Evolutionary conservation across 805 yeast genomes (phyloP).

Genomic region (Ogataea methylovora): DNA sequence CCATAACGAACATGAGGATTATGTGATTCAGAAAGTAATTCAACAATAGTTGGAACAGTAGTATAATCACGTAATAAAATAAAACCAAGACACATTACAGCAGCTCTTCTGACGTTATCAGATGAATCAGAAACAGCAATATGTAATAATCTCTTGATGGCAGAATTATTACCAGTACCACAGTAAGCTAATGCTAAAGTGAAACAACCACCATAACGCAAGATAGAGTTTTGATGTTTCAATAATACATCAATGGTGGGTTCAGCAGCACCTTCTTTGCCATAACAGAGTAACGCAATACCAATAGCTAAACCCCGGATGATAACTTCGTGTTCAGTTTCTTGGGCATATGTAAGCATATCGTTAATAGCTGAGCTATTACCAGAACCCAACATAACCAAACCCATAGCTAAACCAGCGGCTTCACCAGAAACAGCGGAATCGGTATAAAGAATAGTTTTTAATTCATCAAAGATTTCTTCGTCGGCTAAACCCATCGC

Average conservation of each 20-base stretch:
- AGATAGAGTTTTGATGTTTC: slow-evolving; percentile 68
- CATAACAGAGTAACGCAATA: slow-evolving; percentile 78
- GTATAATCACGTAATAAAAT: slow-evolving; percentile 84
- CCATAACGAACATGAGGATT: slow-evolving; percentile 98
- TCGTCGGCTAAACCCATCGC: slow-evolving; percentile 86
- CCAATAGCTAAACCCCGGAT: slow-evolving; percentile 91
- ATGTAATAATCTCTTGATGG: slow-evolving; percentile 80
- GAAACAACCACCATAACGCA: slow-evolving; percentile 94
- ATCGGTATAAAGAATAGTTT: slow-evolving; percentile 78
- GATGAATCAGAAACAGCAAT: slow-evolving; percentile 94
- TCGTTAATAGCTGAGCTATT: slow-evolving; percentile 59
- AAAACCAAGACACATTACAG: slow-evolving; percentile 88
- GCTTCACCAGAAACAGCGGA: slow-evolving; percentile 94
- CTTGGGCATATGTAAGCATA: slow-evolving; percentile 86
- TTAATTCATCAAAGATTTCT: slow-evolving; percentile 71
- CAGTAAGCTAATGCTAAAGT: slow-evolving; percentile 94
- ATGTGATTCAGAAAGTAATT: slow-evolving; percentile 85
- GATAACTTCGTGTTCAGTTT: slow-evolving; percentile 93
- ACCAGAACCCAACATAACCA: slow-evolving; percentile 91
- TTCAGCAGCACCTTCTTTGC: slow-evolving; percentile 78
- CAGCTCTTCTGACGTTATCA: slow-evolving; percentile 94
- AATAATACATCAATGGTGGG: slow-evolving; percentile 56
- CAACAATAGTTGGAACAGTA: slow-evolving; percentile 93
- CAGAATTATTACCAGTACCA: slow-evolving; percentile 88
- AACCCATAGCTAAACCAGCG: slow-evolving; percentile 93